Conservation (phyloP, 73 alveolate genomes). For the Tetrahymena borealis region DNA sequence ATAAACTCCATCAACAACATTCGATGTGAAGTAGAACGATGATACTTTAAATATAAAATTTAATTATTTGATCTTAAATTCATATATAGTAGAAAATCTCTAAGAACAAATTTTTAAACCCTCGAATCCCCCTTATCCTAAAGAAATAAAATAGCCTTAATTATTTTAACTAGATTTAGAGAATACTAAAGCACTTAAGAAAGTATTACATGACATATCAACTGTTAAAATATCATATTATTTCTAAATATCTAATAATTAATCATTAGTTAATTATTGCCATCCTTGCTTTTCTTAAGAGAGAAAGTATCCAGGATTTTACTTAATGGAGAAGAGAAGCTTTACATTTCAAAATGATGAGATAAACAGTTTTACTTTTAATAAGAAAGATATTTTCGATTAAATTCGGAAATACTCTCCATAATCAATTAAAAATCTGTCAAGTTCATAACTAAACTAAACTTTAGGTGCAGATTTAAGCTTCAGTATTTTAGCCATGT, state of each 20-base stretch:
- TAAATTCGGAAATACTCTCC: neutral
- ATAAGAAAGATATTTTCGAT: neutral
- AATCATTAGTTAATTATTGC: neutral
- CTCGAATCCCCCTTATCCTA: neutral
- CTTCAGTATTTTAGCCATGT: neutral
- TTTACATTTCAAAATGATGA: neutral
- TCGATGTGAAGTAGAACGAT: neutral
- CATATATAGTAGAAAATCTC: neutral
- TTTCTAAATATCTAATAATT: neutral
- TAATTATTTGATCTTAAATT: neutral
- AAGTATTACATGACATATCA: neutral
- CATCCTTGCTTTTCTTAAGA: neutral
- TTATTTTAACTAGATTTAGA: neutral
- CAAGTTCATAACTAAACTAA: neutral
- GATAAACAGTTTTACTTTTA: neutral
- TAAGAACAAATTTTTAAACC: neutral
- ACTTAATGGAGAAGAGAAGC: neutral
- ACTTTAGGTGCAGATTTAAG: neutral
- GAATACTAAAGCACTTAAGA: neutral
- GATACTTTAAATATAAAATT: neutral
- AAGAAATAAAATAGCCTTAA: neutral
- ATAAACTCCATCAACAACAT: neutral
- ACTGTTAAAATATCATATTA: neutral
- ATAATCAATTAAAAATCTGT: neutral
- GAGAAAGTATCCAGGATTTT: neutral